Base-by-base conservation (phyloP, 305 asterid species). In the Solanum hybrid region DNA sequence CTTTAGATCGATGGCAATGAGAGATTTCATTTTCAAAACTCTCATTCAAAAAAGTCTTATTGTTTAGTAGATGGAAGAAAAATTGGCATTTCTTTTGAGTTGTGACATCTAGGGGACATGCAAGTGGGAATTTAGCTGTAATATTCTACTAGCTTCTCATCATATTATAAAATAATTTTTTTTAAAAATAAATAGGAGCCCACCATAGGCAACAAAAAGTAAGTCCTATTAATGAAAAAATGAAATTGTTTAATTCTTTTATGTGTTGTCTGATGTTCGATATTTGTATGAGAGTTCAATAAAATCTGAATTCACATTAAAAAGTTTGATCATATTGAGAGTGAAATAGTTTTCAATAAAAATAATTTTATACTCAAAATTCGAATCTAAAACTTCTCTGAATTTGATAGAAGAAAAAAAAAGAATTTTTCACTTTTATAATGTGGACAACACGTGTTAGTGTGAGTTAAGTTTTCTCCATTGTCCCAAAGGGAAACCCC, bases 401-500 rank as follows among this genome's bases (percentile, higher is more conserved):
- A 10, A 10, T 11, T 2, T 2, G 5, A 81, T 40, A 12, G 13
- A 14, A 79, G 27, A 4, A 80, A 26, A 71, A 26, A 17, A 26
- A 4, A 19, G 11, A 10, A 51, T 29, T 51, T 42, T 85, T 84
- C 72, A 42, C 45, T 73, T 72, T 84, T 32, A 29, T 31, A 89
- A 76, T 75, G 88, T 87, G 87, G 92, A 73, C 88, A 78, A 90
- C 85, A 78, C 76, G 87, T 88, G 90, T 84, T 51, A 84, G 27
- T 51, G 87, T 31, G 42, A 17, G 75, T 51, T 84, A 31, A 19
- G 75, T 75, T 89, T 88, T 76, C 89, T 32, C 35, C 69, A 88
- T 86, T 45, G 90, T 89, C 85, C 75, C 34, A 78, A 22, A 35
- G n/a, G 19, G 89, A 90, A 79, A 51, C 87, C 91, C 90, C 90